Percentiles rank a stretch among this genome's conserved stretches.
Evolutionary conservation across 2,329 filamentous ascomycete genomes (phyloP).

Genomic region (Fusarium torulosum): DNA sequence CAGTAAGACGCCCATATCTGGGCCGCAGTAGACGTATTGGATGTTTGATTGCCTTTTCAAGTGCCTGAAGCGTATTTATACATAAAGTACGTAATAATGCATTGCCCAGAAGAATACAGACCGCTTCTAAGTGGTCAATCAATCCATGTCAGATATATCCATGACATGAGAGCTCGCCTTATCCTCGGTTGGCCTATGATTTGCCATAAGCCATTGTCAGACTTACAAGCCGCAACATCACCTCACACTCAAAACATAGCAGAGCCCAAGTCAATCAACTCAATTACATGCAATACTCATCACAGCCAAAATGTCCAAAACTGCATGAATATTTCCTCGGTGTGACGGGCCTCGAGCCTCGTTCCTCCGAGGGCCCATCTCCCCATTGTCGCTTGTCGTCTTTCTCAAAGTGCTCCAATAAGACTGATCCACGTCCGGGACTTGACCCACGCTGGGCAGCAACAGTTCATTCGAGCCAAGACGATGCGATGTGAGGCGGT

Average conservation of each 20-base stretch:
- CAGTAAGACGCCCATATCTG: neutral
- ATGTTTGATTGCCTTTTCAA: neutral
- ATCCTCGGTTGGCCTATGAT: slow-evolving; percentile 16
- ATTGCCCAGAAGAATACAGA: neutral
- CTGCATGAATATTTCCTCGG: slow-evolving; percentile 12
- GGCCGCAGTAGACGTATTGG: neutral
- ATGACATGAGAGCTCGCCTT: slow-evolving; percentile 7
- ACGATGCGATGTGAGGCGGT: slow-evolving; percentile 27
- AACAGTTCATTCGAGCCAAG: slow-evolving; percentile 41
- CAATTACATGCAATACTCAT: slow-evolving; percentile 30
- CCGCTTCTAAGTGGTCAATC: neutral
- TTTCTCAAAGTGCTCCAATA: slow-evolving; percentile 45
- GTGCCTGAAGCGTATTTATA: neutral
- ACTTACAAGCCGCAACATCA: neutral
- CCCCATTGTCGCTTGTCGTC: slow-evolving; percentile 30
- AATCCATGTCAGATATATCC: neutral
- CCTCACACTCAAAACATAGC: slow-evolving; percentile 4
- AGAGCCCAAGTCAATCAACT: neutral
- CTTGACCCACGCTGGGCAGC: slow-evolving; percentile 47
- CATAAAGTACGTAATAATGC: neutral
- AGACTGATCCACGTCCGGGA: slow-evolving; percentile 48
- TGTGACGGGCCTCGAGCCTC: slow-evolving; percentile 29
- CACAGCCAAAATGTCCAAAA: slow-evolving; percentile 11
- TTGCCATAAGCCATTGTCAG: slow-evolving; percentile 17
- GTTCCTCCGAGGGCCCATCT: slow-evolving; percentile 24